phyloP scores from a whole-genome alignment of 208 protist genomes.

The Zelonia costaricensis region DNA sequence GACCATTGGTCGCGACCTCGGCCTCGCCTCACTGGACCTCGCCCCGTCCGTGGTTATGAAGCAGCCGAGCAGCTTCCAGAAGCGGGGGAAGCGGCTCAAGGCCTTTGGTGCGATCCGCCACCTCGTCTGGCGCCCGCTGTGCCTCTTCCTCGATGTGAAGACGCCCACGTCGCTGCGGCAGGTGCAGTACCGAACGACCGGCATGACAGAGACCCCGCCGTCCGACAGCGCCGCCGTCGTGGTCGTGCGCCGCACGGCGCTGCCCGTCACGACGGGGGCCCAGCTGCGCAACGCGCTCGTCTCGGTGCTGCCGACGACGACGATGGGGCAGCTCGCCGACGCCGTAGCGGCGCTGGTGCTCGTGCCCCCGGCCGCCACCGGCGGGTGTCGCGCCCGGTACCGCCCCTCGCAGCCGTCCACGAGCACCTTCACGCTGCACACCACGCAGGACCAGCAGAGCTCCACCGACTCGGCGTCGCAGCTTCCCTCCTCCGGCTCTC shows the following conservation, averaged over 20 bases:
- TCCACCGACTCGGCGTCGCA: not conserved
- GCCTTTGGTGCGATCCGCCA: constrained; percentile 19
- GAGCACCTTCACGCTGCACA: not conserved
- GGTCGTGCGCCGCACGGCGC: not conserved
- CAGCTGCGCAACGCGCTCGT: constrained; percentile 9
- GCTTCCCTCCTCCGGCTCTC: not conserved
- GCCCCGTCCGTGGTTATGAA: constrained; percentile 25
- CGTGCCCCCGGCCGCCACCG: not conserved
- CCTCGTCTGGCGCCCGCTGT: constrained; percentile 20
- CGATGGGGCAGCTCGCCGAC: constrained; percentile 16
- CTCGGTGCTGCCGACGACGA: constrained; percentile 23
- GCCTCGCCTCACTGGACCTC: constrained; percentile 29
- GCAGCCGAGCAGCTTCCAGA: constrained; percentile 32
- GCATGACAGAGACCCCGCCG: not conserved
- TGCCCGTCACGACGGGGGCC: constrained; percentile 11
- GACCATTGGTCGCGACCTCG: constrained; percentile 36
- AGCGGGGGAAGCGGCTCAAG: constrained; percentile 24
- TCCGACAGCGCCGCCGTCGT: not conserved
- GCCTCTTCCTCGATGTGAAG: not conserved
- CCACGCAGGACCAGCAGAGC: constrained; percentile 2
- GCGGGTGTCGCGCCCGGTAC: not conserved
- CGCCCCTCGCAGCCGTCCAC: not conserved
- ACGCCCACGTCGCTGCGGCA: not conserved
- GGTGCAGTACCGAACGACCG: not conserved
- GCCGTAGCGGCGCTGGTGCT: constrained; percentile 25